A percentile compares a stretch with the other conserved stretches of the same genome.
Evolutionary conservation across 2,329 filamentous ascomycete species (phyloP).

Genomic region (Alternaria incomplexa): DNA sequence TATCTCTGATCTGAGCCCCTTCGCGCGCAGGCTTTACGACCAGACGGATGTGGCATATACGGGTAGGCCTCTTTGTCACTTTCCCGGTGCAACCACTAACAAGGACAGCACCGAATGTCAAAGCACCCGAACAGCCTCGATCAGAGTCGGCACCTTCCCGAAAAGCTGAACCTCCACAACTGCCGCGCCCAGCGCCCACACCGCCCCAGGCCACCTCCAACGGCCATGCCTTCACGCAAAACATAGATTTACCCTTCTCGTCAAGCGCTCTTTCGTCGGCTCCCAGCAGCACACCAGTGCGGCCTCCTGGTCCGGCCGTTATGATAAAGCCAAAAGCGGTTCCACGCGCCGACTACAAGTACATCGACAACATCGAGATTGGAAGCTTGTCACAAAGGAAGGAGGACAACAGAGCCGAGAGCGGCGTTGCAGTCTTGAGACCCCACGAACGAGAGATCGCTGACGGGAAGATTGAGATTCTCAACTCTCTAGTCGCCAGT

Average conservation of each 20-base stretch:
- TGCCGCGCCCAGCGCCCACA: slow-evolving; percentile 11
- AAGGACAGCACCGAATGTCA: slow-evolving; percentile 21
- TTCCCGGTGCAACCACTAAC: slow-evolving; percentile 14
- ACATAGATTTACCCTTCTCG: slow-evolving; percentile 18
- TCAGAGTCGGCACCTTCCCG: slow-evolving; percentile 13
- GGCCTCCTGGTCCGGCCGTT: slow-evolving; percentile 50
- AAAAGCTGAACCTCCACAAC: slow-evolving; percentile 18
- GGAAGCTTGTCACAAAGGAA: slow-evolving; percentile 57
- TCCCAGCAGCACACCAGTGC: slow-evolving; percentile 21
- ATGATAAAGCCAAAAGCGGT: slow-evolving; percentile 55
- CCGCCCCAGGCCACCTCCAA: slow-evolving; percentile 19
- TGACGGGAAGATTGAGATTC: slow-evolving; percentile 72
- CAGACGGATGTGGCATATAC: slow-evolving; percentile 47
- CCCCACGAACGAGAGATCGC: slow-evolving; percentile 83
- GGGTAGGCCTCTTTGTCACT: slow-evolving; percentile 24
- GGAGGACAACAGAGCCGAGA: slow-evolving; percentile 58
- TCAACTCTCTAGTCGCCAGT: slow-evolving; percentile 72
- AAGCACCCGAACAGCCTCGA: slow-evolving; percentile 15
- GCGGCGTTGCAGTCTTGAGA: slow-evolving; percentile 65
- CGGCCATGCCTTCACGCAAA: slow-evolving; percentile 18
- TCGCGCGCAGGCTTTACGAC: slow-evolving; percentile 61
- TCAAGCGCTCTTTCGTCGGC: slow-evolving; percentile 21
- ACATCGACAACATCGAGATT: slow-evolving; percentile 45
- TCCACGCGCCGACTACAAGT: slow-evolving; percentile 49
- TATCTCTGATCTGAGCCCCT: slow-evolving; percentile 53